Conservation (phyloP, 202 grass and related monocot species). For the Dendrocalamus latiflorus region DNA sequence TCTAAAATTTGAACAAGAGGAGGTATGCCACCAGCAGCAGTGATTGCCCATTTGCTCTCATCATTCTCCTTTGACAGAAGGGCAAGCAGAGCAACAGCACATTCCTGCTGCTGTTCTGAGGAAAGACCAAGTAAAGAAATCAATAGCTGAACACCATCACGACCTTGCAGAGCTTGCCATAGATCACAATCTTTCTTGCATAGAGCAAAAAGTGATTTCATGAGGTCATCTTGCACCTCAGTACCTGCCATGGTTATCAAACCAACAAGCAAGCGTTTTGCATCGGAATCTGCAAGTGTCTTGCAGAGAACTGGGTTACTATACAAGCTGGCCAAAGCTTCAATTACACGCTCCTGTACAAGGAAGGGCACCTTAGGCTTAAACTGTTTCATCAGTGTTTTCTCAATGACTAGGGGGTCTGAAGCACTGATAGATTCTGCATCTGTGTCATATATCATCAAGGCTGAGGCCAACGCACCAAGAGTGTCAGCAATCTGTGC, state of each 20-base stretch:
- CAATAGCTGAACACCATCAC: constrained; percentile 94
- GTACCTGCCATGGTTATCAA: constrained; percentile 95
- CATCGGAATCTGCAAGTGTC: constrained; percentile 81
- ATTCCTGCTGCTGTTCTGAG: constrained; percentile 99
- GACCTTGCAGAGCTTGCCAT: constrained; percentile 96
- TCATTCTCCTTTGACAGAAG: constrained; percentile 97
- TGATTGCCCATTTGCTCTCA: constrained; percentile 99
- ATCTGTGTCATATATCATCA: constrained; percentile 97
- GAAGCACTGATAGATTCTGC: constrained; percentile 86
- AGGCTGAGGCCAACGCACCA: constrained; percentile 94
- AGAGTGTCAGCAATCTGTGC: constrained; percentile 98
- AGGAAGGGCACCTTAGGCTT: constrained; percentile 82
- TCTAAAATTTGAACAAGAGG: constrained; percentile 99
- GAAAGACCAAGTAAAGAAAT: constrained; percentile 99
- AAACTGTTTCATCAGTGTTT: constrained; percentile 91
- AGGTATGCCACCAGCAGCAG: constrained; percentile 98
- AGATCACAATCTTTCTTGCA: constrained; percentile 89
- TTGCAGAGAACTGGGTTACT: constrained; percentile 85
- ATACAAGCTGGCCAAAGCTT: constrained; percentile 99
- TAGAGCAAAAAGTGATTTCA: constrained; percentile 85
- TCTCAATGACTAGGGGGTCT: constrained; percentile 77
- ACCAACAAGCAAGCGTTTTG: constrained; percentile 93
- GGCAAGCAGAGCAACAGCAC: constrained; percentile 90
- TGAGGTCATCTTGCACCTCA: constrained; percentile 93
- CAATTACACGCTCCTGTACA: constrained; percentile 93